Evolutionary conservation across 2,329 filamentous ascomycete genomes (phyloP).

Genomic region (Calonectria multiphialidica): DNA sequence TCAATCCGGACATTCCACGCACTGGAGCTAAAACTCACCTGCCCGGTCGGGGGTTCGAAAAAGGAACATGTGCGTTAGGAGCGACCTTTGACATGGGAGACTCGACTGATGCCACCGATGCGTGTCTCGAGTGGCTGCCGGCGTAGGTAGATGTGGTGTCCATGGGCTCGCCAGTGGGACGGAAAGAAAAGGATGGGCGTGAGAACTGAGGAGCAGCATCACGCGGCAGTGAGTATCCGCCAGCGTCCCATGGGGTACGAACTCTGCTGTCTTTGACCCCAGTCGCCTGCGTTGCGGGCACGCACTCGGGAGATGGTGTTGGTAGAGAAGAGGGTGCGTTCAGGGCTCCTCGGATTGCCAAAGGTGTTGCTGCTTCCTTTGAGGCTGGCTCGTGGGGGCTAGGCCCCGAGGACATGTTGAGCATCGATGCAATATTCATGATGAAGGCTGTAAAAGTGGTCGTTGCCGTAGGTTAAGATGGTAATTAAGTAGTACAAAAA

Average conservation of each 20-base stretch:
- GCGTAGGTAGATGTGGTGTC: constrained; percentile 37
- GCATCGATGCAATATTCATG: constrained; percentile 37
- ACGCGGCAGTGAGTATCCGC: constrained; percentile 61
- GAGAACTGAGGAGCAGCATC: constrained; percentile 53
- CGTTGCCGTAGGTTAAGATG: not conserved
- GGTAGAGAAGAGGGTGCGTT: constrained; percentile 39
- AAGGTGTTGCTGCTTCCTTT: constrained; percentile 23
- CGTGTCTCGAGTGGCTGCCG: constrained; percentile 44
- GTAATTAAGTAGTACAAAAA: constrained; percentile 15
- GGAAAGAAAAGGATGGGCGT: constrained; percentile 32
- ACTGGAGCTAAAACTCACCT: constrained; percentile 35
- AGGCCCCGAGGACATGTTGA: constrained; percentile 39
- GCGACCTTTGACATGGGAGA: constrained; percentile 34
- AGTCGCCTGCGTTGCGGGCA: constrained; percentile 37
- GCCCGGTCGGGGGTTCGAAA: constrained; percentile 37
- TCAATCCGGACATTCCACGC: not conserved
- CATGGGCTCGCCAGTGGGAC: constrained; percentile 39
- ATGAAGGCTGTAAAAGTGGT: constrained; percentile 22
- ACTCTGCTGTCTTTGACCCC: constrained; percentile 37
- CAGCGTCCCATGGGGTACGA: constrained; percentile 65
- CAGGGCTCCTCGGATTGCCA: constrained; percentile 15
- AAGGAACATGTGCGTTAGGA: constrained; percentile 31
- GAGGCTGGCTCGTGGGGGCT: constrained; percentile 20
- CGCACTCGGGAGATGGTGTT: constrained; percentile 50
- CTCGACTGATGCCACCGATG: constrained; percentile 48